A percentile compares a stretch with the other conserved stretches of the same genome.
These are phyloP conservation scores for Podaxis sp. DNA, from an alignment of 768 basidiomycete genomes.

Conservation along the genomic window DNA sequence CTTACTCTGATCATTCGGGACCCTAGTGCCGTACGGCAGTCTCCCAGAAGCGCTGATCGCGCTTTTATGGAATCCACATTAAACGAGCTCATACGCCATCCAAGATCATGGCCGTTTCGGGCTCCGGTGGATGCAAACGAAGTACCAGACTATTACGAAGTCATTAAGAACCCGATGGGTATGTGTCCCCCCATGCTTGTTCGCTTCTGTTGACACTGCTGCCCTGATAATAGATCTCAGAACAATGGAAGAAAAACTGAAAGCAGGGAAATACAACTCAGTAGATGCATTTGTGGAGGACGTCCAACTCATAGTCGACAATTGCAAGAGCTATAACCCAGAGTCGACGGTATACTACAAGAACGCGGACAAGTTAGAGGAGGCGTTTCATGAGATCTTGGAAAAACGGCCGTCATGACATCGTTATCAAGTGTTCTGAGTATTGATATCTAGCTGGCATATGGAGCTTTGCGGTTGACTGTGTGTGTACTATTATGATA, in stretches of 20 bases:
- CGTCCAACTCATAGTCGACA: conserved; percentile 82
- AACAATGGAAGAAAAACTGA: conserved; percentile 90
- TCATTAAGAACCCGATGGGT: conserved; percentile 95
- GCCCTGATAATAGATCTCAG: conserved; percentile 58
- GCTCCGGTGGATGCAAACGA: conserved; percentile 77
- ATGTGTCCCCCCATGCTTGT: conserved; percentile 25
- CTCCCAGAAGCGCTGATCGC: conserved; percentile 52
- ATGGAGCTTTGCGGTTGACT: neutral
- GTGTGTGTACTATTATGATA: conserved; percentile 15
- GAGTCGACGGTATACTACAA: conserved; percentile 78
- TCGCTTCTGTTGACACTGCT: neutral
- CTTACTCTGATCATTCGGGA: neutral
- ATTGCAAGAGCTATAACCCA: conserved; percentile 87
- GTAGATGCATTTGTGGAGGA: conserved; percentile 77
- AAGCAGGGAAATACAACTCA: conserved; percentile 78
- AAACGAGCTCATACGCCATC: conserved; percentile 74
- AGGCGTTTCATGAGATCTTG: conserved; percentile 58
- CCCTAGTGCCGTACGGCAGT: conserved; percentile 33
- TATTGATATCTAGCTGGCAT: neutral
- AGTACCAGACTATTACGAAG: conserved; percentile 87
- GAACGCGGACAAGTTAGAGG: conserved; percentile 84
- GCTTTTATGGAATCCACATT: conserved; percentile 76
- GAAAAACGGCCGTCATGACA: conserved; percentile 10
- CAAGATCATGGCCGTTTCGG: conserved; percentile 86
- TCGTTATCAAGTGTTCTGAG: neutral